Conservation (phyloP, 805 yeast species). For the Lipomyces anomalus region DNA sequence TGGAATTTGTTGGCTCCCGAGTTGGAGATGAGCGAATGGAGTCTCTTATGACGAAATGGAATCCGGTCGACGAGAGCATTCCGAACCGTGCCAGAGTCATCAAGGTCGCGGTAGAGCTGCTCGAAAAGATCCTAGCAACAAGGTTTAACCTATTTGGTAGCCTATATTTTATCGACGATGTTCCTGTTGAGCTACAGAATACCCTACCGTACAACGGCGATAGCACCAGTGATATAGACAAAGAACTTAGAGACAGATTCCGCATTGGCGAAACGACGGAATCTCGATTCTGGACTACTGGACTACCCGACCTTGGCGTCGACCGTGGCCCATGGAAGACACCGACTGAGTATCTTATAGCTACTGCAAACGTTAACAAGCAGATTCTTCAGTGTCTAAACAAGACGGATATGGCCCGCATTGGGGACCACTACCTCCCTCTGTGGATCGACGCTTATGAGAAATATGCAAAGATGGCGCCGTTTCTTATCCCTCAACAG, state of each 20-base stretch:
- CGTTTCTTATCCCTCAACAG: constrained; percentile 52
- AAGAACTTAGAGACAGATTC: constrained; percentile 62
- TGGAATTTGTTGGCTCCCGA: constrained; percentile 51
- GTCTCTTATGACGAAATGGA: constrained; percentile 83
- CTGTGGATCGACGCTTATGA: constrained; percentile 46
- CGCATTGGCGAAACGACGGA: constrained; percentile 87
- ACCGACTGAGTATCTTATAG: constrained; percentile 58
- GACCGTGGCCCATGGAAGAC: constrained; percentile 74
- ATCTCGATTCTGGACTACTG: constrained; percentile 65
- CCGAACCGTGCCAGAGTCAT: constrained; percentile 49
- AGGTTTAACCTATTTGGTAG: constrained; percentile 75
- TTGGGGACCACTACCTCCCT: constrained; percentile 14
- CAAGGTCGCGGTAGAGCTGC: constrained; percentile 66
- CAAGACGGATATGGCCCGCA: constrained; percentile 42
- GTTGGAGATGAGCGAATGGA: constrained; percentile 48
- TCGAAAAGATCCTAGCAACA: constrained; percentile 47
- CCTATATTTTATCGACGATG: constrained; percentile 71
- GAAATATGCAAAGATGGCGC: constrained; percentile 51
- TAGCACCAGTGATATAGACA: constrained; percentile 55
- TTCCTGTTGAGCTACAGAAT: constrained; percentile 40
- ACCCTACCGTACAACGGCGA: constrained; percentile 59
- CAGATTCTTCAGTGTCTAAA: constrained; percentile 55
- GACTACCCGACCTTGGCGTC: constrained; percentile 47
- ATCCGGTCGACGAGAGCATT: constrained; percentile 55
- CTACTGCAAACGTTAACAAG: constrained; percentile 61